A percentile compares a stretch with the other conserved stretches of the same genome.
Evolutionary conservation across 2,329 filamentous ascomycete species (phyloP).

Genomic region (Arthrobotrys pseudoclavata): DNA sequence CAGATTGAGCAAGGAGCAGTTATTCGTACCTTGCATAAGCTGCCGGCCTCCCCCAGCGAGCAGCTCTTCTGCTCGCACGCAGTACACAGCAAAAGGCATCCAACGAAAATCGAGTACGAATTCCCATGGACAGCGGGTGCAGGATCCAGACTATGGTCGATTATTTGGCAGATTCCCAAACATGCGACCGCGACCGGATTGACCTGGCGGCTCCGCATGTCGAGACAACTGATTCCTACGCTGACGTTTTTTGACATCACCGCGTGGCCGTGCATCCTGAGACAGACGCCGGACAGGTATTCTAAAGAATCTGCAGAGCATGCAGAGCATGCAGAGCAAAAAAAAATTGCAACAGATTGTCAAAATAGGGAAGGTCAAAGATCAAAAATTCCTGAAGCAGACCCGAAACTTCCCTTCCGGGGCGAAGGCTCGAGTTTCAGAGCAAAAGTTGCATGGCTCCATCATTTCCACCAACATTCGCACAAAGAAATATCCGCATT

Average conservation of each 20-base stretch:
- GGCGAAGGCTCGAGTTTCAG: slow-evolving; percentile 46
- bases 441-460: slow-evolving; percentile 12
- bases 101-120: slow-evolving; percentile 15
- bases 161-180: slow-evolving; percentile 58
- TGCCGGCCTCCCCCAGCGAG: slow-evolving; percentile 46
- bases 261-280: slow-evolving; percentile 33
- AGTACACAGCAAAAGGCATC: neutral
- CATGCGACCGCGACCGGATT: slow-evolving; percentile 36
- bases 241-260: slow-evolving; percentile 17
- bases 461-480: slow-evolving; percentile 38
- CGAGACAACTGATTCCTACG: slow-evolving; percentile 37
- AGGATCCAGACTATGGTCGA: slow-evolving; percentile 43
- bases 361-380: slow-evolving; percentile 55
- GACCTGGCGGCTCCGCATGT: slow-evolving; percentile 32
- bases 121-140: slow-evolving; percentile 23
- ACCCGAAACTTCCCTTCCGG: slow-evolving; percentile 52
- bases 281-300: slow-evolving; percentile 43
- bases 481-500: slow-evolving; percentile 47
- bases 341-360: slow-evolving; percentile 18
- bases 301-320: slow-evolving; percentile 11
- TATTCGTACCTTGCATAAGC: slow-evolving; percentile 59
- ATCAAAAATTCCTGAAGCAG: slow-evolving; percentile 55
- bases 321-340: neutral
- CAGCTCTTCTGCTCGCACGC: slow-evolving; percentile 3
- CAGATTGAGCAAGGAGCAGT: slow-evolving; percentile 49